Base-by-base conservation (phyloP, 2,329 filamentous ascomycete genomes). In the Colletotrichum theobromicola region DNA sequence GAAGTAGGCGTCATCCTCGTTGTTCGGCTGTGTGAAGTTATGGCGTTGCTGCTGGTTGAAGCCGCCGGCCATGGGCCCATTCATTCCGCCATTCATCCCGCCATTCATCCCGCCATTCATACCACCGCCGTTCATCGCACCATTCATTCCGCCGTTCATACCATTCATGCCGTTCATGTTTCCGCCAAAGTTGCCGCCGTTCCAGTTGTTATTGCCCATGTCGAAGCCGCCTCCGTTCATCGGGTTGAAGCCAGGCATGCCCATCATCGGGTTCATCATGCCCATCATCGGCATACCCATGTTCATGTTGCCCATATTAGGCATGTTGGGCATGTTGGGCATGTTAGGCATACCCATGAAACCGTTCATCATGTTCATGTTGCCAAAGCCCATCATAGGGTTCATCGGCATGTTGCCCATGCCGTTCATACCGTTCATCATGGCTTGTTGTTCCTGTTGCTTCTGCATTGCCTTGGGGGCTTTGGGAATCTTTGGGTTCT, bases 1-100 rank as follows among this genome's bases (percentile, higher is more conserved):
- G 83, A 98, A 97, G 85, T 99, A 99, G 8, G 97, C 94, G 75
- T 95, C 95, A 72, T 98, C 95, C 70, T 97, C 95, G 77, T 92
- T 91, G 73, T 90, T 92, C 3, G 89, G 89, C 74, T 87, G 86
- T 2, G 83, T 80, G 63, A 89, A 88, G 77, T 86, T 86, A 78
- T 77, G 75, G n/a, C 76, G 68, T 24, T 76, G 74, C n/a, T 74
- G 72, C 21, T 75, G 72, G 37, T 76, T 75, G 72, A 67, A 75
- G 35, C 63, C 68, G 32, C 70, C 77, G 50, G 78, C 80, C 76
- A 78, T 82, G 70, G 82, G 81, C 13, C 34, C 60, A 26, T 61
- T 61, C 57, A 61, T 61, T 18, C 79, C 68, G 15, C 70, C 77
- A 46, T 78, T 80, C 77, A 78, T 82, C 67, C 82, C 81, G 16